These are phyloP conservation scores for Cylindrotheca closterium DNA, from an alignment of 108 stramenopile species.

Conservation along the genomic window DNA sequence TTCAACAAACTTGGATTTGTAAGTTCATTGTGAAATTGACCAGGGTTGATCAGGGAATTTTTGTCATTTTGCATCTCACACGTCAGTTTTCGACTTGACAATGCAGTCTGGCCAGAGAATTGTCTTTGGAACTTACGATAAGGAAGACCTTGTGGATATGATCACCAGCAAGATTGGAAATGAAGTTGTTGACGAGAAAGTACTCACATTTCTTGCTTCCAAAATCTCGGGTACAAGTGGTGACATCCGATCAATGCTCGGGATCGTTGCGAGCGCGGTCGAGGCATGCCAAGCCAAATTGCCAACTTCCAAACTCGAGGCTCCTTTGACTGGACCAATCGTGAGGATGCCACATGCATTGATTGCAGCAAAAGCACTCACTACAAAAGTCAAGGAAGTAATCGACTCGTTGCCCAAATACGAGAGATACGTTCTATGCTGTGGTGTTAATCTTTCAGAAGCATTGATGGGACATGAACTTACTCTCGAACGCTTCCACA, in stretches of 20 bases:
- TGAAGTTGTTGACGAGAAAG: constrained; percentile 53
- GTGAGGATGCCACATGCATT: constrained; percentile 65
- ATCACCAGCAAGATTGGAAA: constrained; percentile 53
- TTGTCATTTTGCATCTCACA: not conserved
- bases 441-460: constrained; percentile 17
- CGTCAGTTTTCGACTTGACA: not conserved
- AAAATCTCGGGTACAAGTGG: constrained; percentile 57
- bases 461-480: constrained; percentile 25
- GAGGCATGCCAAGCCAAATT: constrained; percentile 12
- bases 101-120: constrained; percentile 28
- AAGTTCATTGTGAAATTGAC: constrained; percentile 26
- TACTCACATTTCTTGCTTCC: constrained; percentile 49
- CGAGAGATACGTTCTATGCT: constrained; percentile 60
- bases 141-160: constrained; percentile 50
- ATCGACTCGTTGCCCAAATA: constrained; percentile 47
- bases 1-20: constrained; percentile 61
- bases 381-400: constrained; percentile 20
- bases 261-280: constrained; percentile 46
- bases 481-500: constrained; percentile 27
- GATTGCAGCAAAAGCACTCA: constrained; percentile 42
- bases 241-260: constrained; percentile 66
- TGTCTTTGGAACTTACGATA: constrained; percentile 54
- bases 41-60: not conserved
- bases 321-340: constrained; percentile 24
- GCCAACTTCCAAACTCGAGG: constrained; percentile 8